Evolutionary conservation across 2,329 filamentous ascomycete genomes (phyloP).

Genomic region (Sarocladium kiliense): DNA sequence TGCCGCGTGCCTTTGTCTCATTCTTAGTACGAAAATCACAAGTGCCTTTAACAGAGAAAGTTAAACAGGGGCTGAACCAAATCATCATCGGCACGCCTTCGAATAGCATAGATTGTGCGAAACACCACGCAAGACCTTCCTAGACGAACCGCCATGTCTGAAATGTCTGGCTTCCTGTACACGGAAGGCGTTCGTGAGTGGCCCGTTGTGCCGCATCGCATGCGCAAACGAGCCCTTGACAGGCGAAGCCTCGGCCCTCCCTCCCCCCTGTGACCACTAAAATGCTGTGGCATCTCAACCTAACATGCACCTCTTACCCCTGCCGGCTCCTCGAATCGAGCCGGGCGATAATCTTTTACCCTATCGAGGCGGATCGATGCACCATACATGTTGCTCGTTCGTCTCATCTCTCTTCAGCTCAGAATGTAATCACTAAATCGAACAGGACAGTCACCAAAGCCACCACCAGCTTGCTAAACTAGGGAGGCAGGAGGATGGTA

Average conservation of each 20-base stretch:
- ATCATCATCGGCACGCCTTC: no score
- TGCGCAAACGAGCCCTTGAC: neutral
- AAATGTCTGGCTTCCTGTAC: neutral
- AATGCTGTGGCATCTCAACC: no score
- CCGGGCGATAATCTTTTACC: neutral
- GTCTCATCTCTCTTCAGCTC: neutral
- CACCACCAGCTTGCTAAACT: neutral
- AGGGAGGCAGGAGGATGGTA: neutral
- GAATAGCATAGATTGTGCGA: no score
- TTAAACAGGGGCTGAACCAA: no score
- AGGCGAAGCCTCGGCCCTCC: neutral
- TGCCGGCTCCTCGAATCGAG: neutral
- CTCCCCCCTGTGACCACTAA: neutral
- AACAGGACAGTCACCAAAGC: neutral
- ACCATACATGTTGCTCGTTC: neutral
- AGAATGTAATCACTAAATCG: neutral
- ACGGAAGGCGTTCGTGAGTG: neutral
- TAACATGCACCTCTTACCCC: neutral
- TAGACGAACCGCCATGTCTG: neutral
- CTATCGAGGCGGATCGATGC: neutral
- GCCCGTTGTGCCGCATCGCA: neutral
- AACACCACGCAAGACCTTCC: neutral
- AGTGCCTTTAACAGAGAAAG: neutral
- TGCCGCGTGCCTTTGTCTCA: conserved; percentile 3
- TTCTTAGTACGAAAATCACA: neutral